Evolutionary conservation across 768 basidiomycete genomes (phyloP), one percentile per base, ranked within the genome.

Genomic region (Leccinellum albellum): DNA sequence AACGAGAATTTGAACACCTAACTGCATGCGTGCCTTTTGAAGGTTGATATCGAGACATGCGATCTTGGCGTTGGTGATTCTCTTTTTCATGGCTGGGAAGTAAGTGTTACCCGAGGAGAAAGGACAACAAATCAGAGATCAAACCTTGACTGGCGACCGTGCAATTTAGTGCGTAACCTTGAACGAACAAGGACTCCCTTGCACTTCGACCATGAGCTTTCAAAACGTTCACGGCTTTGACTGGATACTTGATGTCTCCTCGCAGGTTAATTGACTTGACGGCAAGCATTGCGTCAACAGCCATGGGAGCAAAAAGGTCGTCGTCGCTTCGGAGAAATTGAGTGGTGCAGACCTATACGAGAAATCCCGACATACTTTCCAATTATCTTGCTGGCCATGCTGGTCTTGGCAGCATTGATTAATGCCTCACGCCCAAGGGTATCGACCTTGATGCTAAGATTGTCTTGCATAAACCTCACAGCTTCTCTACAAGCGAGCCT

Each of bases 341-440:
- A 64, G 55, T 14, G 54, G 24, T 21, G 35, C 6, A 45, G 29
- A 52, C 7, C 21, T 49, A 42, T 28, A 59, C 20, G 14, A 45
- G 48, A 35, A 51, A 50, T 57, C n/a, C 9, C 23, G 13, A 82
- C 91, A 73, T 74, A 98, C 97, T 85, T 89, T 71, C 92, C 90
- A 64, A 99, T 94, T 73, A 99, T 93, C 77, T 99, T 99, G 72
- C 95, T 98, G 64, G 93, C 86, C 97, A 99, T 98, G 61, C 88
- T 92, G 28, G 97, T 99, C 80, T 95, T 98, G 47, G 97, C 97
- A 26, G 91, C 89, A 75, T 97, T 99, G 72, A 98, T 78, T 70
- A 99, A 74, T 26, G 93, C 92, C 31, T 97, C 95, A 63, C 87
- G 80, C 33, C 95, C 96, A n/a, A 99, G 78, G 45, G 84, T 70